phyloP scores from a whole-genome alignment of 2,329 filamentous ascomycete genomes.

The Scedosporium dehoogii region DNA sequence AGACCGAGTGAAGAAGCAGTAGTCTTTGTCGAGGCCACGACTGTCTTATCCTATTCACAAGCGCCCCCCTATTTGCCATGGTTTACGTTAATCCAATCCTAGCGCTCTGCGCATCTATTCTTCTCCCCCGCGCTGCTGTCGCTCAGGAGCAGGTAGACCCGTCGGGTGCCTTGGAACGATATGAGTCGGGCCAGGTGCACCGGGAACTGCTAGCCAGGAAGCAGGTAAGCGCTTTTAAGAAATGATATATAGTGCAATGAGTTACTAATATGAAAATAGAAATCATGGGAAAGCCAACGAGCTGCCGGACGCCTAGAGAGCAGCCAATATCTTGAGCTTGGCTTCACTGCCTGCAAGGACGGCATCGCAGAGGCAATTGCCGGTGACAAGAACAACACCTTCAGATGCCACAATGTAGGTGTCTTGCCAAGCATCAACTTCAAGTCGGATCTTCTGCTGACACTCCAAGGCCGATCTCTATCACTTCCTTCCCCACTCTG shows the following conservation, averaged over 20 bases:
- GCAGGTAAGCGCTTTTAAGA: not conserved
- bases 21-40: not conserved
- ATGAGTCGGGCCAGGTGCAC: constrained; percentile 2
- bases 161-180: not conserved
- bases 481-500: constrained; percentile 43
- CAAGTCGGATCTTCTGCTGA: not conserved
- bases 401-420: constrained; percentile 34
- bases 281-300: not conserved
- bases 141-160: not conserved
- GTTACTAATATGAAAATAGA: not conserved
- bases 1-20: not conserved
- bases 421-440: not conserved
- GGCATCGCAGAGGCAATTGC: constrained; percentile 33
- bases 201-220: not conserved
- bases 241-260: not conserved
- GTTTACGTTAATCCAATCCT: not conserved
- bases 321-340: constrained; percentile 24
- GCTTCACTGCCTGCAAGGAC: constrained; percentile 28
- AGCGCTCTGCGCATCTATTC: not conserved
- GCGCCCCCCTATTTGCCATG: not conserved
- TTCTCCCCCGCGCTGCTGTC: not conserved
- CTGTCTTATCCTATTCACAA: not conserved
- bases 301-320: constrained; percentile 24
- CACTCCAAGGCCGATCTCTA: constrained; percentile 32
- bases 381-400: constrained; percentile 36